Conservation (phyloP, 2,329 filamentous ascomycete genomes). For the Cadophora gregata region DNA sequence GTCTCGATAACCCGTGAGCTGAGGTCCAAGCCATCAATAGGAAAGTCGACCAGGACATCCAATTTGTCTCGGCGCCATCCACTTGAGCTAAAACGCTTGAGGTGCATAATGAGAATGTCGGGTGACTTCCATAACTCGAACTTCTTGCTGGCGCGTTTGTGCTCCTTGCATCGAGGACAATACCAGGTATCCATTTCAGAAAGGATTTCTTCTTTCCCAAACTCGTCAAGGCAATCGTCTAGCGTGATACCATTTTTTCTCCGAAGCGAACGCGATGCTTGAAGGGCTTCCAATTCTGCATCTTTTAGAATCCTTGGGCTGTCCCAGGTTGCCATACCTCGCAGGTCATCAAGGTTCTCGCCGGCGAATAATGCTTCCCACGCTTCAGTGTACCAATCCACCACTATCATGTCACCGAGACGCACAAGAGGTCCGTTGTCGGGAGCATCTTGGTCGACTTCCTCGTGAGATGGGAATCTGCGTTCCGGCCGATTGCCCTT, state of each 20-base stretch:
- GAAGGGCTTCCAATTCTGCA: slow-evolving; percentile 67
- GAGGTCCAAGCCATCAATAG: slow-evolving; percentile 84
- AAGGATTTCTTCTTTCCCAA: slow-evolving; percentile 89
- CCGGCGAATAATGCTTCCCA: slow-evolving; percentile 72
- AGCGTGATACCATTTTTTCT: slow-evolving; percentile 80
- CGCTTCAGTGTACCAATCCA: slow-evolving; percentile 80
- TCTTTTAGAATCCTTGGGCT: slow-evolving; percentile 58
- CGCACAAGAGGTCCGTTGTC: slow-evolving; percentile 72
- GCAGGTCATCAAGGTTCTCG: slow-evolving; percentile 45
- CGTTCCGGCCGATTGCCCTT: slow-evolving; percentile 44
- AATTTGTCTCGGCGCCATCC: slow-evolving; percentile 87
- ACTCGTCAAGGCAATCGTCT: slow-evolving; percentile 92
- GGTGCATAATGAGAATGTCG: slow-evolving; percentile 91
- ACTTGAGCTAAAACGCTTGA: slow-evolving; percentile 92
- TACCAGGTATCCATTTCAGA: slow-evolving; percentile 98
- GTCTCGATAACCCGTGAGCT: slow-evolving; percentile 78
- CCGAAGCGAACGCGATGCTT: slow-evolving; percentile 67
- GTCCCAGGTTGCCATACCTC: slow-evolving; percentile 50
- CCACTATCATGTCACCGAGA: slow-evolving; percentile 81
- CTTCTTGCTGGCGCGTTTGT: slow-evolving; percentile 91
- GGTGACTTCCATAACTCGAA: slow-evolving; percentile 97
- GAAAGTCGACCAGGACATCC: slow-evolving; percentile 89
- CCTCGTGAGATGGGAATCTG: neutral
- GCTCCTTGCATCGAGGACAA: slow-evolving; percentile 93
- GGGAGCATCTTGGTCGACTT: slow-evolving; percentile 30